These are phyloP conservation scores for Neonectria sp. DNA, from an alignment of 2,329 filamentous ascomycete species.

Conservation along the genomic window DNA sequence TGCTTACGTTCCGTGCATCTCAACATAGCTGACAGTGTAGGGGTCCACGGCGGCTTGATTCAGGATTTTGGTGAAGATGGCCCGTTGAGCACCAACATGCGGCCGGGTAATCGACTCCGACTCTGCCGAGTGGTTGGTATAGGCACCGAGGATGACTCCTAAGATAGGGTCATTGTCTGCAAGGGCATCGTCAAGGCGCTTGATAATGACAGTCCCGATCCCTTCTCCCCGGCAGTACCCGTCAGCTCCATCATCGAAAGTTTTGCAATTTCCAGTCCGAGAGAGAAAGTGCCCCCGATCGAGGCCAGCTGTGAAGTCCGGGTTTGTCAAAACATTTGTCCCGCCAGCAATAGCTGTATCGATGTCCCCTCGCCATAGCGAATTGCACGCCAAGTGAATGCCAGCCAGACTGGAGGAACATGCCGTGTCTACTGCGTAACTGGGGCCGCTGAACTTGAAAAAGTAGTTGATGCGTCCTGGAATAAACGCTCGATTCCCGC, in stretches of 20 bases:
- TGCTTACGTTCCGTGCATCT: conserved; percentile 79
- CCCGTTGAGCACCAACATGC: conserved; percentile 73
- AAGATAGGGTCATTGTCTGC: conserved; percentile 76
- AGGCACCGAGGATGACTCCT: conserved; percentile 73
- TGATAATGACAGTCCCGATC: conserved; percentile 63
- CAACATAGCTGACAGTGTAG: conserved; percentile 84
- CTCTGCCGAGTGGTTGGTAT: conserved; percentile 81
- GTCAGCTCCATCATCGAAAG: conserved; percentile 71
- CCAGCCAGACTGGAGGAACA: conserved; percentile 83
- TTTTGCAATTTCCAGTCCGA: conserved; percentile 58
- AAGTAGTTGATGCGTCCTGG: conserved; percentile 81
- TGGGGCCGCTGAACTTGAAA: conserved; percentile 83
- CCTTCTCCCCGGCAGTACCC: conserved; percentile 70
- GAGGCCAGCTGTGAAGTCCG: conserved; percentile 75
- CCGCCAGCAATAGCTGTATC: conserved; percentile 88
- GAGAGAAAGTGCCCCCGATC: conserved; percentile 77
- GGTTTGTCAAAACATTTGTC: conserved; percentile 77
- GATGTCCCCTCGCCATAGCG: conserved; percentile 79
- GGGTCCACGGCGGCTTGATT: conserved; percentile 82
- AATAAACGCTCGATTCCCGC: conserved; percentile 61
- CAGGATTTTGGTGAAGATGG: conserved; percentile 75
- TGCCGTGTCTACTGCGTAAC: conserved; percentile 82
- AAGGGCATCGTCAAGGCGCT: conserved; percentile 61
- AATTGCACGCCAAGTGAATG: conserved; percentile 78
- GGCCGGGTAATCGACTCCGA: conserved; percentile 81